Percentiles rank a stretch among this genome's conserved stretches.
Conservation (phyloP, 2,329 filamentous ascomycete species). For the Penicillium sp. region DNA sequence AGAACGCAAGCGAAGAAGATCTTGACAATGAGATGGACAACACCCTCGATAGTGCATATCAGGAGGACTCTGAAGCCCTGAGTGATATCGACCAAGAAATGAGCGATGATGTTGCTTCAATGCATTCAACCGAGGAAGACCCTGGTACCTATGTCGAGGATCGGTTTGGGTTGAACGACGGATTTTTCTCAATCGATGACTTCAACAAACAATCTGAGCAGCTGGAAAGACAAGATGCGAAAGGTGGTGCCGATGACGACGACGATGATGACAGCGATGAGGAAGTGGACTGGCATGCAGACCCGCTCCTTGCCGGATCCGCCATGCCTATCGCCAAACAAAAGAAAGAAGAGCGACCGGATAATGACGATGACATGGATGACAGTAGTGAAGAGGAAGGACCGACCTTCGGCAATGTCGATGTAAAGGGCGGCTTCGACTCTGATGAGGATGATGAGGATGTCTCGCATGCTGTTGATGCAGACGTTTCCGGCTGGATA, state of each 20-base stretch:
- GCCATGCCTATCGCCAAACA: slow-evolving; percentile 7
- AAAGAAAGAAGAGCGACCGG: slow-evolving; percentile 20
- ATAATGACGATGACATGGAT: slow-evolving; percentile 53
- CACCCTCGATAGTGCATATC: slow-evolving; percentile 6
- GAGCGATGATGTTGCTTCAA: slow-evolving; percentile 11
- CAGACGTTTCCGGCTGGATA: slow-evolving; percentile 57
- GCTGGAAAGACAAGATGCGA: slow-evolving; percentile 80
- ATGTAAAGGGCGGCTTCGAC: slow-evolving; percentile 64
- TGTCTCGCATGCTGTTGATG: slow-evolving; percentile 50
- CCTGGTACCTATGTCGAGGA: slow-evolving; percentile 65
- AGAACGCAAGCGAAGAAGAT: slow-evolving; percentile 12
- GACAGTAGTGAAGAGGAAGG: slow-evolving; percentile 61
- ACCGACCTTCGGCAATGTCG: slow-evolving; percentile 78
- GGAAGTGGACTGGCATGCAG: slow-evolving; percentile 83
- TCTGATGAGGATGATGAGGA: slow-evolving; percentile 68
- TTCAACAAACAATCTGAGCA: slow-evolving; percentile 94
- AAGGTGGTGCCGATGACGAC: slow-evolving; percentile 71
- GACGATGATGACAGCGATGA: slow-evolving; percentile 76
- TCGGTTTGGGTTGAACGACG: slow-evolving; percentile 85
- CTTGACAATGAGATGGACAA: slow-evolving; percentile 15
- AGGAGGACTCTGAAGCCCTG: slow-evolving; percentile 5
- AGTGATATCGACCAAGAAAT: slow-evolving; percentile 8
- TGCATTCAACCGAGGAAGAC: slow-evolving; percentile 32
- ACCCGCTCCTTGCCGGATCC: slow-evolving; percentile 59
- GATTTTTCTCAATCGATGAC: slow-evolving; percentile 95